Base-by-base conservation (phyloP, 768 basidiomycete genomes). In the Terana coerulea region DNA sequence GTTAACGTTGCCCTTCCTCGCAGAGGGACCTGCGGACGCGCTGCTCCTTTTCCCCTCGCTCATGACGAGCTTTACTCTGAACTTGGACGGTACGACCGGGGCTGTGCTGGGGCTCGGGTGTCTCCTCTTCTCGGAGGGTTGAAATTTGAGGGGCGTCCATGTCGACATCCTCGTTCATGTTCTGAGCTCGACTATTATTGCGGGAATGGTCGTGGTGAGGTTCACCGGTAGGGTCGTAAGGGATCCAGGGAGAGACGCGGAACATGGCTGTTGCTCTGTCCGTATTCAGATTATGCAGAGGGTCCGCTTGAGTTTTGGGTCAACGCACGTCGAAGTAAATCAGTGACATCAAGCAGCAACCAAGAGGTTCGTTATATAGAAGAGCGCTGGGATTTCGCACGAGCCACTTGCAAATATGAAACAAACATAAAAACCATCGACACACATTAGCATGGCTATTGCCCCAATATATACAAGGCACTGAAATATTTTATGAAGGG, bases 111-210 rank as follows among this genome's bases (percentile, higher is more conserved):
- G 84, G 84, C 14, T 88, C 83, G 43, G 87, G 86, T n/a, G 78
- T 79, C 10, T 77, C 76, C 53, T 90, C 88, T 42, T 89, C 86
- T 29, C 73, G 75, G 29, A 91, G 77, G 25, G 84, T 91, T 22
- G 88, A 91, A 49, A 91, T 91, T 58, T 83, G 83, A 31, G 89
- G 89, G 29, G 88, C 86, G 33, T 90, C 89, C 86, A 90, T 88
- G 36, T 75, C 73, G n/a, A 73, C 60, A 49, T 77, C 74, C 42
- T 73, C 69, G 52, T 72, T 67, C 69, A 73, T 72, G 49, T 47
- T 56, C 39, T 42, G 54, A 51, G 52, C 22, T 19, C 45, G 49
- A 53, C 50, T 33, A 47, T 57, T 37, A 48, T 49, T 31, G 40
- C 45, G 41, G 57, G 57, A 42, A 51, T 41, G 55, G 45, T 52